phyloP scores from a whole-genome alignment of 2,329 filamentous ascomycete species.

The Colletotrichum phormii region DNA sequence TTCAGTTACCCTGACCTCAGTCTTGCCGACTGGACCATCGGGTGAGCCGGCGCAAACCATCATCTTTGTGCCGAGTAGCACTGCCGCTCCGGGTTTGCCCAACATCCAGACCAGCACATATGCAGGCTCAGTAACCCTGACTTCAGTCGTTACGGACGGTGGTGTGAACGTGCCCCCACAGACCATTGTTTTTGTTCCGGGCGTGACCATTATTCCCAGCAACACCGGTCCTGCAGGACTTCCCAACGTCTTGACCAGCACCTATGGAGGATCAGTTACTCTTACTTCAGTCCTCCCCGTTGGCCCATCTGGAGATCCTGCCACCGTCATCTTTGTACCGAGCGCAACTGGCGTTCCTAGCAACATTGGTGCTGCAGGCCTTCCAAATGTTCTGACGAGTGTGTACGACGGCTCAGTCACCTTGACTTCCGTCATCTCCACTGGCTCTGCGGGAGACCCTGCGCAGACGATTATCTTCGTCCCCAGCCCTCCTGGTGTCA shows the following conservation, averaged over 20 bases:
- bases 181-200: background rate
- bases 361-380: background rate
- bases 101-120: conserved; percentile 5
- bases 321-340: conserved; percentile 6
- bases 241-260: background rate
- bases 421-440: background rate
- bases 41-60: conserved; percentile 2
- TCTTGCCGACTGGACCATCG: background rate
- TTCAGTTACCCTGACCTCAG: background rate
- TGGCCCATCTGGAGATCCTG: background rate
- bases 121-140: background rate
- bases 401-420: conserved; percentile 10
- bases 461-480: conserved; percentile 5
- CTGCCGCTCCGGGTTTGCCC: background rate
- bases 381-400: conserved; percentile 11
- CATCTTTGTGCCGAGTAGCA: conserved; percentile 5
- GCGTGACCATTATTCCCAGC: background rate
- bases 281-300: background rate
- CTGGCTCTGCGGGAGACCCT: background rate
- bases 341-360: background rate
- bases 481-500: background rate
- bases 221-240: background rate
- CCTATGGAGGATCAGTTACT: background rate
- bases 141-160: background rate
- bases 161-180: too few species aligned